Evolutionary conservation across 345 rosid genomes (phyloP), one percentile per base, ranked within the genome.

Genomic region (Lepidium africanum): DNA sequence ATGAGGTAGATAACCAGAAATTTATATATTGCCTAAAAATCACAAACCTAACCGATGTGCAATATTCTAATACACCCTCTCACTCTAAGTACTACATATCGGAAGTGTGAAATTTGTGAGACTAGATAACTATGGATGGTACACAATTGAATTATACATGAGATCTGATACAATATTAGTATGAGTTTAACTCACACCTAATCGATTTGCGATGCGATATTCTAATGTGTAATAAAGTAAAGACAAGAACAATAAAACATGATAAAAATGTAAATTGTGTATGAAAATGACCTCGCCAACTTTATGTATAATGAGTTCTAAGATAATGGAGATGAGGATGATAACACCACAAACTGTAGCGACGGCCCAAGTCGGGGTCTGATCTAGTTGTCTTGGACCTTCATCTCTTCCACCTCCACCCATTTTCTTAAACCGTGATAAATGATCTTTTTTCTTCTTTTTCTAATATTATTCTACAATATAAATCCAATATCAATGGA

Each of bases 351-450:
- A 83, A 78, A 92, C 93, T 6, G 74, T 70, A 2, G 98, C 67
- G 13, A 92, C 96, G 2, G 98, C 97, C 98, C 98, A 92, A 9
- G 96, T 90, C 1, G 96, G 96, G 5, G 98, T 92, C 67, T 84
- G 84, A 71, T 92, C 98, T 39, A 90, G 88, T 77, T 87, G 83
- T 78, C 96, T 86, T 6, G 77, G 73, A 68, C 57, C 61, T 40
- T 49, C 72, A 6, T 2, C 46, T 2, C 37, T 43, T 12, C 38
- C 89, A 19, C 56, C 90, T 51, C 81, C 87, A 2, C 70, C 89
- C 96, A 88, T 70, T 35, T 16, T 7, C 21, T 46, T 21, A 5
- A 38, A 47, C 46, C 11, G 9, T 42, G 49, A 23, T 27, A 9
- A 4, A 4, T 40, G 27, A 27, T 17, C 5, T 35, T 3, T 33